Base-by-base conservation (phyloP, 1,139 yeast genomes). In the Geotrichum europaeum region DNA sequence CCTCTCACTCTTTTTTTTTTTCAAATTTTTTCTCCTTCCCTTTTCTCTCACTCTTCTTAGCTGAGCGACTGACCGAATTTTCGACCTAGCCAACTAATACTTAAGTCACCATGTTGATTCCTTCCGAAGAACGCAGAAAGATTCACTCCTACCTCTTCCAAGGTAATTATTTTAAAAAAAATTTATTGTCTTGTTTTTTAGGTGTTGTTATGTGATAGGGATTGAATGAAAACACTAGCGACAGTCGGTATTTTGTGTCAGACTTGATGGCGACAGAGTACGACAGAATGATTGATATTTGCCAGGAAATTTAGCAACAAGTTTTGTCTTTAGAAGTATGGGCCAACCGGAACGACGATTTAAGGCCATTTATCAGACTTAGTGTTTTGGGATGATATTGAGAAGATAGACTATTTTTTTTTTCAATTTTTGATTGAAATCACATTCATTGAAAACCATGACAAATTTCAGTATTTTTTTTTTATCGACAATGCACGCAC, bases 81-180 rank as follows among this genome's bases (percentile, higher is more conserved):
- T 40, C 47, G 47, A 40, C 47, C 47, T 40, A 40, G n/a, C 47
- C 47, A 40, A 40, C 47, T n/a, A 40, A 40, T 18, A 40, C 47
- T 40, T 28, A 49, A 32, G 25, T 68, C 82, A 89, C 77, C 79
- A 94, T 94, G 99, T 88, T 94, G 85, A 94, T 94, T 86, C 98
- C 99, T 83, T 92, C 89, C 85, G 96, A 89, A 83, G 98, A 94
- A 82, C 92, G 99, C 87, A 90, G 89, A 85, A 90, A 89, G 94
- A 94, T 94, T 81, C 96, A 90, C 95, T 89, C 87, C 82, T 87
- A 92, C 89, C 95, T 94, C 83, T 92, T 91, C 89, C 94, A 90
- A 84, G 95, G 96, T 88, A 86, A 79, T 94, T 87, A 58, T 54
- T 40, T 22, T 30, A 4, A 7, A 7, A 7, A 7, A 7, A 4